phyloP scores from a whole-genome alignment of 352 stramenopile species.

The Pythium phragmitis region DNA sequence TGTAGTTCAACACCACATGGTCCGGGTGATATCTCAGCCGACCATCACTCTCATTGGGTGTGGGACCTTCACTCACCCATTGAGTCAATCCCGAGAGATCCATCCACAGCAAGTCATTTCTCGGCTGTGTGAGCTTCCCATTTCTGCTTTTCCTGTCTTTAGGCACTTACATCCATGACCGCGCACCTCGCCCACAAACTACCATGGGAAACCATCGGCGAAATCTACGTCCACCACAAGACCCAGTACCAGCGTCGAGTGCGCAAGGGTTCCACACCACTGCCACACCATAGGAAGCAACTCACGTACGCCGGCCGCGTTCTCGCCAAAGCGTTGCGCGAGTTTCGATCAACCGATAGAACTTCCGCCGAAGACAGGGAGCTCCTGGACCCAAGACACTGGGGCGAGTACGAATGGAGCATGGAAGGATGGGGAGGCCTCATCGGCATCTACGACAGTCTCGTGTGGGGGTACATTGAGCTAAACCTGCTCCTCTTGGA shows the following conservation, averaged over 20 bases:
- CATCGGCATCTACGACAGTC: slow-evolving; percentile 10
- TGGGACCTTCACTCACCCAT: too few species aligned
- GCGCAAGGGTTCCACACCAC: background rate
- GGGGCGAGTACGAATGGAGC: slow-evolving; percentile 4
- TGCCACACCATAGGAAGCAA: background rate
- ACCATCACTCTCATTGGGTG: too few species aligned
- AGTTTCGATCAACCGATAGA: slow-evolving; percentile 4
- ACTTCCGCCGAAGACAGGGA: background rate
- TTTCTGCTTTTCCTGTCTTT: too few species aligned
- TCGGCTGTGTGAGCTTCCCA: too few species aligned
- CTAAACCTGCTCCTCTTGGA: slow-evolving; percentile 22
- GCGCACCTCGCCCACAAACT: background rate
- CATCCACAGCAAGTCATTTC: too few species aligned
- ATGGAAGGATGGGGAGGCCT: background rate
- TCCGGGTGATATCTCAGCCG: too few species aligned
- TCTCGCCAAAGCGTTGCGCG: background rate
- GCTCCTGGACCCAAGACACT: background rate
- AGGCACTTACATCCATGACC: background rate
- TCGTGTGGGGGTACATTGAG: slow-evolving; percentile 15
- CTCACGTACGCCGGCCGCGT: background rate
- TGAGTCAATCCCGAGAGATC: too few species aligned
- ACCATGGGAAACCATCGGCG: background rate
- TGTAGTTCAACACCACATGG: too few species aligned
- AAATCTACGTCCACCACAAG: slow-evolving; percentile 3
- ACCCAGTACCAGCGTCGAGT: background rate